phyloP scores from a whole-genome alignment of 2,329 filamentous ascomycete species.

The Septoria petroselini region DNA sequence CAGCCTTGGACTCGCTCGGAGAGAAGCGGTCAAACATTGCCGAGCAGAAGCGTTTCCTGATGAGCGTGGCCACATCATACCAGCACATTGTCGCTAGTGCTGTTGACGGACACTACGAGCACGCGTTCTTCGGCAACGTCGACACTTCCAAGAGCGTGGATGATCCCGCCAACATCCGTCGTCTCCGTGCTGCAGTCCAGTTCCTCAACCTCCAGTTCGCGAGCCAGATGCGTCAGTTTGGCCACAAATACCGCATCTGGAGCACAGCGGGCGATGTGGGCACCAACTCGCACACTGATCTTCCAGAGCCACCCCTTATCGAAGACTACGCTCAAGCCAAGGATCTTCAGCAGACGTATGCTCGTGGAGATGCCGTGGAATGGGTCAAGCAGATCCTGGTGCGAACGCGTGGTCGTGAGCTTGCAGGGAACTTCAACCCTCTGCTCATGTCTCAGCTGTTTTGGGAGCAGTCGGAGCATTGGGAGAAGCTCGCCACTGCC shows the following conservation, averaged over 20 bases:
- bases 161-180: conserved; percentile 37
- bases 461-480: conserved; percentile 55
- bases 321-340: conserved; percentile 19
- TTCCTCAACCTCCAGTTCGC: conserved; percentile 51
- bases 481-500: conserved; percentile 44
- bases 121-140: conserved; percentile 50
- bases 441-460: conserved; percentile 60
- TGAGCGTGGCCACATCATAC: conserved; percentile 47
- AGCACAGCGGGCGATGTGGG: conserved; percentile 15
- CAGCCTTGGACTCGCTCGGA: conserved; percentile 50
- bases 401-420: conserved; percentile 53
- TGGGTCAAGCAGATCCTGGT: conserved; percentile 60
- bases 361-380: conserved; percentile 41
- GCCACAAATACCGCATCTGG: conserved; percentile 43
- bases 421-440: conserved; percentile 61
- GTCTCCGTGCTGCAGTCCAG: conserved; percentile 56
- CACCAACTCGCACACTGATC: conserved; percentile 20
- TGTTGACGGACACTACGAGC: conserved; percentile 52
- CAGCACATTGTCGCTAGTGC: conserved; percentile 47
- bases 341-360: conserved; percentile 26
- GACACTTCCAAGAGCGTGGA: conserved; percentile 20
- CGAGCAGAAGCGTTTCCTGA: conserved; percentile 52
- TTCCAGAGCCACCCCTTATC: conserved; percentile 20
- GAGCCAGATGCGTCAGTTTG: conserved; percentile 42
- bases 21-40: conserved; percentile 44